phyloP scores from a whole-genome alignment of 2,329 filamentous ascomycete species.

The Domatiomyces globalis region DNA sequence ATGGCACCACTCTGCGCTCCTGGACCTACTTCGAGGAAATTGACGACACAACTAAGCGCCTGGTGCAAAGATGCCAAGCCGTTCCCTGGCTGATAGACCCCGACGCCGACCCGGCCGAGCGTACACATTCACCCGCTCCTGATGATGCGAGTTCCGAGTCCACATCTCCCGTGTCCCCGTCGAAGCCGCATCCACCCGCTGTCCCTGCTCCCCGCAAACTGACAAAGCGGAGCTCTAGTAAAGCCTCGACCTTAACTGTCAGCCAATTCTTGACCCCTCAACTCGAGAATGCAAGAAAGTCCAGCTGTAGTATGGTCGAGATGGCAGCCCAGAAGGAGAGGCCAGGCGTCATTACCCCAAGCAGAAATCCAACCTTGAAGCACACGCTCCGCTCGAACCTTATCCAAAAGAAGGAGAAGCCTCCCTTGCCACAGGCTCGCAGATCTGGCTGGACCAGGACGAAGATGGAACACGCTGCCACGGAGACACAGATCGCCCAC shows the following conservation, averaged over 20 bases:
- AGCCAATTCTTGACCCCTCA: constrained; percentile 19
- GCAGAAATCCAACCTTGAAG: constrained; percentile 33
- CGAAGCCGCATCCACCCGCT: constrained; percentile 26
- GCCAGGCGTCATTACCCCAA: constrained; percentile 68
- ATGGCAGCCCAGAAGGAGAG: constrained; percentile 69
- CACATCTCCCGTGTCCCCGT: constrained; percentile 13
- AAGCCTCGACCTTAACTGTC: constrained; percentile 16
- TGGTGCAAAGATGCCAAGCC: constrained; percentile 32
- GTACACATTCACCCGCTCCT: constrained; percentile 13
- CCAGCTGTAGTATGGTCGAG: constrained; percentile 60
- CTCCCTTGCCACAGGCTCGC: constrained; percentile 20
- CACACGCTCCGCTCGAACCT: constrained; percentile 14
- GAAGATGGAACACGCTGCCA: constrained; percentile 5
- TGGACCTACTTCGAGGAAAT: constrained; percentile 37
- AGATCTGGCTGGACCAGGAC: constrained; percentile 14
- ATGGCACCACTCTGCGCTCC: constrained; percentile 22
- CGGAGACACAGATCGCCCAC: constrained; percentile 7
- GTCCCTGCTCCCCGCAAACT: constrained; percentile 31
- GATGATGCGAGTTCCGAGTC: constrained; percentile 10
- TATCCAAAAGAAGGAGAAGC: constrained; percentile 17
- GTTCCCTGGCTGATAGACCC: constrained; percentile 33
- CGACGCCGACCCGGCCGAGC: constrained; percentile 20
- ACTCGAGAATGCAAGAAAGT: constrained; percentile 54
- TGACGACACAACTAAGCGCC: constrained; percentile 35
- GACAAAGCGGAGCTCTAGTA: constrained; percentile 21